These are phyloP conservation scores for Colletotrichum sp. DNA, from an alignment of 2,329 filamentous ascomycete genomes.

Conservation along the genomic window DNA sequence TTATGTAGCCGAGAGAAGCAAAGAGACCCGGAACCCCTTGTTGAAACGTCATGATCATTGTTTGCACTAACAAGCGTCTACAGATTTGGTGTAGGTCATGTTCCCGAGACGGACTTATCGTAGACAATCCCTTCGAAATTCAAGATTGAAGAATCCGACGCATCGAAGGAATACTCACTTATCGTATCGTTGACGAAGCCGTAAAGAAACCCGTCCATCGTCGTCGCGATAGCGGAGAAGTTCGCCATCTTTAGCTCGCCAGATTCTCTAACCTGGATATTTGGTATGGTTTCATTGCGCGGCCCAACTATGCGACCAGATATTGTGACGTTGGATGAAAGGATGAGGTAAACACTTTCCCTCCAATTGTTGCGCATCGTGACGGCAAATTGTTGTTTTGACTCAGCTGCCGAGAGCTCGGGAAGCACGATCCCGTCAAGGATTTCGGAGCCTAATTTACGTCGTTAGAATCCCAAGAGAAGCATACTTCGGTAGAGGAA, in stretches of 20 bases:
- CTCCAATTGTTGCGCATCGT: neutral
- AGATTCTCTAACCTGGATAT: neutral
- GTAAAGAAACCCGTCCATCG: neutral
- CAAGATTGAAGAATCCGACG: neutral
- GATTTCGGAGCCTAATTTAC: neutral
- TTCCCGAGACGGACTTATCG: neutral
- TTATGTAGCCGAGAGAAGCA: neutral
- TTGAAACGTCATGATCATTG: neutral
- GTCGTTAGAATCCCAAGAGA: neutral
- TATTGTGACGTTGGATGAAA: neutral
- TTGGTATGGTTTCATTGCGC: neutral
- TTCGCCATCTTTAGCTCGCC: neutral
- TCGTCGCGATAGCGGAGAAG: neutral
- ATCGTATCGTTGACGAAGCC: neutral
- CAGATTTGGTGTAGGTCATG: neutral
- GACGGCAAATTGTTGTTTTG: neutral
- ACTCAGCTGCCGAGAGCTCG: neutral
- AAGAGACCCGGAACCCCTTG: fast-evolving
- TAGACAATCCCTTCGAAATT: neutral
- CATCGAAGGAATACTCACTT: neutral
- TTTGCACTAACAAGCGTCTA: neutral
- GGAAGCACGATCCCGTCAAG: neutral
- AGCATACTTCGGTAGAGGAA: neutral
- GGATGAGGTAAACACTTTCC: neutral
- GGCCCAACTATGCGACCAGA: neutral